Evolutionary conservation across 2,329 filamentous ascomycete species (phyloP).

Genomic region (Akanthomyces lecanii): DNA sequence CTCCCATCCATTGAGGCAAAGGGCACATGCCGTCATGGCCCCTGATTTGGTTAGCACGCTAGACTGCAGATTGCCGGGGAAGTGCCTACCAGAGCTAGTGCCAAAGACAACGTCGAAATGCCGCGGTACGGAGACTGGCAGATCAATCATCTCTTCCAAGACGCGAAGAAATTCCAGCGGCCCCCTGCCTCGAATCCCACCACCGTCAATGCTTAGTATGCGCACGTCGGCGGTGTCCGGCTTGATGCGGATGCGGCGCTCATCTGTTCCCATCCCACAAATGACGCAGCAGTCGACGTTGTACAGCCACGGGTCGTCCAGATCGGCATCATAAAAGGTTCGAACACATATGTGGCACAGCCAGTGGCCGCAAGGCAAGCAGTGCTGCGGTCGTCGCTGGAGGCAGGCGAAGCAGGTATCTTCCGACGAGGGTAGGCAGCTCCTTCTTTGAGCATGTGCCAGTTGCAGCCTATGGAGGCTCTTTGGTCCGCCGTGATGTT

Average conservation of each 20-base stretch:
- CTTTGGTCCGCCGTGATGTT: background rate
- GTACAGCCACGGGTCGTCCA: constrained; percentile 13
- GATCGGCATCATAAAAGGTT: constrained; percentile 3
- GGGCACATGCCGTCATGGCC: constrained; percentile 17
- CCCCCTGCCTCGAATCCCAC: constrained; percentile 14
- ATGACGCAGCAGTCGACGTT: constrained; percentile 12
- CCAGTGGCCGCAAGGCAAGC: constrained; percentile 15
- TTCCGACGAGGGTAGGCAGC: constrained; percentile 5
- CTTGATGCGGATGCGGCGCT: constrained; percentile 6
- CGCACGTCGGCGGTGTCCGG: constrained; percentile 13
- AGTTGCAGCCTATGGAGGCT: background rate
- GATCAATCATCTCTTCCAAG: constrained; percentile 13
- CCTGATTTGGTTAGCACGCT: constrained; percentile 2
- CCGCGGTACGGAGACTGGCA: constrained; percentile 15
- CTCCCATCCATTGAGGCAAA: constrained; percentile 17
- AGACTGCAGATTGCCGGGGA: background rate
- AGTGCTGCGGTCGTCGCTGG: constrained; percentile 12
- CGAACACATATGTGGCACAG: constrained; percentile 14
- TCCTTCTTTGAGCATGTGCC: background rate
- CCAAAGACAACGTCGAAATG: constrained; percentile 18
- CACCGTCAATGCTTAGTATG: constrained; percentile 18
- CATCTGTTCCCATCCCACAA: constrained; percentile 1
- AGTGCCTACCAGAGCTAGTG: constrained; percentile 17
- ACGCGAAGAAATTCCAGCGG: constrained; percentile 14
- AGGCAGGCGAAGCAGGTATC: constrained; percentile 16